A percentile compares a stretch with the other conserved stretches of the same genome.
phyloP scores from a whole-genome alignment of 2,329 filamentous ascomycete genomes.

The Pezicula neosporulosa region DNA sequence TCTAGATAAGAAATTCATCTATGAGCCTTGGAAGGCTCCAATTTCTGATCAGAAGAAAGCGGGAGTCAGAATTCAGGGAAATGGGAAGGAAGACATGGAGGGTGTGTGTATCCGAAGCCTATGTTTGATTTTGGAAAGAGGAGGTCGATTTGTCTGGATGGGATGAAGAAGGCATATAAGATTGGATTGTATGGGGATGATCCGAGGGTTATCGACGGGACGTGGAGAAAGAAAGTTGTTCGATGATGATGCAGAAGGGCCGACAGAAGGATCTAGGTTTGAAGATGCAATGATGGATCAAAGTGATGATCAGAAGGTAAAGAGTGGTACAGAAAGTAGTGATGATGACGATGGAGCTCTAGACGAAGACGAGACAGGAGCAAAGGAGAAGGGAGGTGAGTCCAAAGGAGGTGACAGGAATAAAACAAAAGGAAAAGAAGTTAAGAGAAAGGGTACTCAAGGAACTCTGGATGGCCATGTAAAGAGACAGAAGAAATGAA shows the following conservation, averaged over 20 bases:
- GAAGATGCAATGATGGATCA: slow-evolving; percentile 9
- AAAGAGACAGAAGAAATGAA: slow-evolving; percentile 14
- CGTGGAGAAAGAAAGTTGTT: slow-evolving; percentile 46
- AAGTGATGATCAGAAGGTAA: slow-evolving; percentile 2
- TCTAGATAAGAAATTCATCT: slow-evolving; percentile 67
- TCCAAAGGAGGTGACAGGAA: slow-evolving; percentile 8
- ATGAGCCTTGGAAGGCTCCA: slow-evolving; percentile 75
- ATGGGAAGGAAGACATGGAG: slow-evolving; percentile 42
- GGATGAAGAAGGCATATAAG: slow-evolving; percentile 68
- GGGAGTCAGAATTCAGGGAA: slow-evolving; percentile 56
- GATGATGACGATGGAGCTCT: slow-evolving; percentile 10
- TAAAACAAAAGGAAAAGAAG: neutral
- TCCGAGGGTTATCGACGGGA: slow-evolving; percentile 57
- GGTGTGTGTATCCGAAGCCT: slow-evolving; percentile 63
- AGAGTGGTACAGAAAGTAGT: neutral
- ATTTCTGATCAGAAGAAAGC: slow-evolving; percentile 66
- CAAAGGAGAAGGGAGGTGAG: slow-evolving; percentile 11
- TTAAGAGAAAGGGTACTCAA: slow-evolving; percentile 15
- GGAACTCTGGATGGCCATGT: slow-evolving; percentile 19
- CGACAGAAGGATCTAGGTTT: slow-evolving; percentile 12
- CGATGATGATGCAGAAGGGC: slow-evolving; percentile 30
- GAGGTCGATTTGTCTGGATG: slow-evolving; percentile 58
- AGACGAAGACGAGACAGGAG: slow-evolving; percentile 11
- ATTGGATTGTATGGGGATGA: slow-evolving; percentile 64
- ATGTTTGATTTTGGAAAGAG: slow-evolving; percentile 73